A percentile compares a stretch with the other conserved stretches of the same genome.
Evolutionary conservation across 306 rosid species (phyloP).

Genomic region (Vigna angularis): DNA sequence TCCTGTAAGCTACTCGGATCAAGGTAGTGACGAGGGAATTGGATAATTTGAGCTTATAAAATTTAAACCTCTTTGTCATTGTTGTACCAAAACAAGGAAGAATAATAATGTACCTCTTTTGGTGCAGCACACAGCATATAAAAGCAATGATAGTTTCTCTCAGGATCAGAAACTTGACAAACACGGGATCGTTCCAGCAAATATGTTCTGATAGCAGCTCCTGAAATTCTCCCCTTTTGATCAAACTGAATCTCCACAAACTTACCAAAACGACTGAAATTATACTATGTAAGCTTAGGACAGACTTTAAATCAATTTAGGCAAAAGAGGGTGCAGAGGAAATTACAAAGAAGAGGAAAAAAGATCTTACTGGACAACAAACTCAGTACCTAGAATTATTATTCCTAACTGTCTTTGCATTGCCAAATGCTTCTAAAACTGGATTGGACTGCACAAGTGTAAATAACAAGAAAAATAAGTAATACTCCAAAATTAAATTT

Average conservation of each 20-base stretch:
- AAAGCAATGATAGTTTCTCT: constrained; percentile 98
- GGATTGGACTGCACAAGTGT: constrained; percentile 82
- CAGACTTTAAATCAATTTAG: constrained; percentile 39
- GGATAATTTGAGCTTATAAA: background rate
- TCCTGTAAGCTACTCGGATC: background rate
- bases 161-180: constrained; percentile 98
- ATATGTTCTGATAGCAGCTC: constrained; percentile 98
- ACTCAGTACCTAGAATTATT: constrained; percentile 85
- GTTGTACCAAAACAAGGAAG: background rate
- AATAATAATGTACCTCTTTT: constrained; percentile 60
- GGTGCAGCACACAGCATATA: constrained; percentile 99
- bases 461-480: constrained; percentile 9
- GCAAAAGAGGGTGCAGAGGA: background rate
- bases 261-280: constrained; percentile 98
- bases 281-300: constrained; percentile 51
- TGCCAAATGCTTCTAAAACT: constrained; percentile 98
- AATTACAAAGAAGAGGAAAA: constrained; percentile 10
- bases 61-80: background rate
- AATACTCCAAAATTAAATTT: constrained; percentile 28
- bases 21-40: background rate
- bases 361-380: constrained; percentile 10
- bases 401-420: constrained; percentile 93
- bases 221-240: constrained; percentile 83
- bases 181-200: constrained; percentile 92
- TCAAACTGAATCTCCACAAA: constrained; percentile 98